phyloP scores from a whole-genome alignment of 148 eudicot species.

The Heliosperma pusillum region DNA sequence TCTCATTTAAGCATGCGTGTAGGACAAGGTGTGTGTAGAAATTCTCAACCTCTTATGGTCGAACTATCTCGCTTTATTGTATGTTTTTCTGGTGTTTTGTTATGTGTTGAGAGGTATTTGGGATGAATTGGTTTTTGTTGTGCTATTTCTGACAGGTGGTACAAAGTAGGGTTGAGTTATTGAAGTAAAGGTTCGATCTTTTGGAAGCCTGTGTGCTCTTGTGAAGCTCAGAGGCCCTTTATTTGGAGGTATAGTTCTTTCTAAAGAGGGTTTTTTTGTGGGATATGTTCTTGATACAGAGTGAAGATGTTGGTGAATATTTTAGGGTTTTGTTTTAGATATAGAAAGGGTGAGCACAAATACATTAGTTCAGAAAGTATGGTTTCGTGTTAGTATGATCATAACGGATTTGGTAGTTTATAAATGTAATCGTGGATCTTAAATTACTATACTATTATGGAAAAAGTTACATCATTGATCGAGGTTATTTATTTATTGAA shows the following conservation, averaged over 20 bases:
- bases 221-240: conserved; percentile 13
- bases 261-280: conserved; percentile 26
- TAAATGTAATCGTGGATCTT: conserved; percentile 25
- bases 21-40: background rate
- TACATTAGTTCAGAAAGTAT: background rate
- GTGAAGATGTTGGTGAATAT: conserved; percentile 22
- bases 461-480: conserved; percentile 5
- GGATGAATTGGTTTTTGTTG: conserved; percentile 7
- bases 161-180: conserved; percentile 1
- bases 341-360: conserved; percentile 9
- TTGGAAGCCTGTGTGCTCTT: conserved; percentile 8
- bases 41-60: background rate
- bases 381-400: conserved; percentile 2
- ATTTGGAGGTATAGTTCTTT: conserved; percentile 36
- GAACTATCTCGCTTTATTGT: background rate
- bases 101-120: background rate
- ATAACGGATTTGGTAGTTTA: conserved; percentile 16
- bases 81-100: background rate
- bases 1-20: no score
- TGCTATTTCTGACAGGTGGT: conserved; percentile 20
- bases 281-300: conserved; percentile 13
- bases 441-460: conserved; percentile 6
- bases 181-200: conserved; percentile 15
- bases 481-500: background rate
- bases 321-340: conserved; percentile 22